These are phyloP conservation scores for Cunninghamia lanceolata DNA, from an alignment of 75 land plant species.

Conservation along the genomic window DNA sequence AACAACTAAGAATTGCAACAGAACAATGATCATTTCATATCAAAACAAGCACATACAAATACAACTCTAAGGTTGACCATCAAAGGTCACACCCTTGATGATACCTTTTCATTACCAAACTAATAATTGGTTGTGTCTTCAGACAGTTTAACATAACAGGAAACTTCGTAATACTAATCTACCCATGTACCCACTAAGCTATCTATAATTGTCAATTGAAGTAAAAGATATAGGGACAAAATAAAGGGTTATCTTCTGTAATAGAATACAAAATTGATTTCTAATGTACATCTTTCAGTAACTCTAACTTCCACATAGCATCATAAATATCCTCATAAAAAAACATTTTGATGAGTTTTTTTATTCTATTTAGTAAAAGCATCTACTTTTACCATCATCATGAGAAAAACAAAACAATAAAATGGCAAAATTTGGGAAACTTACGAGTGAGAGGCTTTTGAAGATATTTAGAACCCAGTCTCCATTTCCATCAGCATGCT, in stretches of 20 bases:
- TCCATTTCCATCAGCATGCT: conserved; percentile 79
- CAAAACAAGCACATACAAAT: no score
- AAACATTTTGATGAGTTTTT: not conserved
- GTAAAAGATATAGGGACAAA: not conserved
- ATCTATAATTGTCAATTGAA: not conserved
- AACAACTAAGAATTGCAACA: no score
- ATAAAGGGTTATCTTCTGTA: not conserved
- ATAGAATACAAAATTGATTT: not conserved
- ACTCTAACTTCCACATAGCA: not conserved
- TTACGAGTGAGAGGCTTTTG: conserved; percentile 68
- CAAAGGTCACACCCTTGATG: no score
- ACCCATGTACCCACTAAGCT: no score
- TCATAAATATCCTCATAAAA: not conserved
- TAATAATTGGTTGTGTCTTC: no score
- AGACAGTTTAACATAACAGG: no score
- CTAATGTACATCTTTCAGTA: not conserved
- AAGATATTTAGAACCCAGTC: conserved; percentile 94
- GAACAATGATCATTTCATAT: no score
- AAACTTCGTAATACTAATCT: no score
- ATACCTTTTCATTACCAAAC: no score
- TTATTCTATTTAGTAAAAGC: not conserved
- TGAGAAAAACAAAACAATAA: not conserved
- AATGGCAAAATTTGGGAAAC: conserved; percentile 11
- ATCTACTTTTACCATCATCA: not conserved
- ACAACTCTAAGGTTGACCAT: no score